Conservation (phyloP, 345 rosid species). For the Populus tremula region DNA sequence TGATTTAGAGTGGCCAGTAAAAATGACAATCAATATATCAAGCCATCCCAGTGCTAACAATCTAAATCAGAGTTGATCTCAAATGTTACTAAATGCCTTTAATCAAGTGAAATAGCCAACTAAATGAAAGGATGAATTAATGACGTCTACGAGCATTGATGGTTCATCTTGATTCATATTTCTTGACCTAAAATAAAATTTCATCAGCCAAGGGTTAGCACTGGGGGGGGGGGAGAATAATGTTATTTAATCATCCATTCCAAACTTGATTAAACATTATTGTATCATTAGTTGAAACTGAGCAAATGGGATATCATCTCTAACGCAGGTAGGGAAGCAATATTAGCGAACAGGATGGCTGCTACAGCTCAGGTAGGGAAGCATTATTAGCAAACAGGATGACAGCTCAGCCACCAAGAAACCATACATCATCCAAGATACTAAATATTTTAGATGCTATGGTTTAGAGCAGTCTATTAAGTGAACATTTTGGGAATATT, state of each 20-base stretch:
- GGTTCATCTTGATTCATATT: not conserved
- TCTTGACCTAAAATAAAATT: too few relatives aligned
- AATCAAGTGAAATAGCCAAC: not conserved
- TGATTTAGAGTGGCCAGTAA: not conserved
- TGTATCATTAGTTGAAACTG: not conserved
- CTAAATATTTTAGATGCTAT: not conserved
- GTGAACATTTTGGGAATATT: not conserved
- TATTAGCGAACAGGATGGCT: not conserved
- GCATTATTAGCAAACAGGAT: not conserved
- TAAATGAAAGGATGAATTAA: not conserved
- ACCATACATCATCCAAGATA: not conserved
- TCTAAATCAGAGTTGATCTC: not conserved
- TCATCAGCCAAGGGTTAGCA: too few relatives aligned
- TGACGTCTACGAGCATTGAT: not conserved
- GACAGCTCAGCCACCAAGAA: not conserved
- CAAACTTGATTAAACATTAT: not conserved
- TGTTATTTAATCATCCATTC: too few relatives aligned
- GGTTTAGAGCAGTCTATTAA: not conserved
- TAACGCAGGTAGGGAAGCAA: not conserved
- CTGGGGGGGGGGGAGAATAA: too few relatives aligned
- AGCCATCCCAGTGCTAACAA: not conserved
- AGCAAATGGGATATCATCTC: not conserved
- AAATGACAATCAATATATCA: too few relatives aligned
- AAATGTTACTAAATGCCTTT: not conserved
- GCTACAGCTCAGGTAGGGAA: too few relatives aligned